Evolutionary conservation across 2,329 filamentous ascomycete species (phyloP), one percentile per base, ranked within the genome.

Genomic region (Ophiostoma tasmaniense): DNA sequence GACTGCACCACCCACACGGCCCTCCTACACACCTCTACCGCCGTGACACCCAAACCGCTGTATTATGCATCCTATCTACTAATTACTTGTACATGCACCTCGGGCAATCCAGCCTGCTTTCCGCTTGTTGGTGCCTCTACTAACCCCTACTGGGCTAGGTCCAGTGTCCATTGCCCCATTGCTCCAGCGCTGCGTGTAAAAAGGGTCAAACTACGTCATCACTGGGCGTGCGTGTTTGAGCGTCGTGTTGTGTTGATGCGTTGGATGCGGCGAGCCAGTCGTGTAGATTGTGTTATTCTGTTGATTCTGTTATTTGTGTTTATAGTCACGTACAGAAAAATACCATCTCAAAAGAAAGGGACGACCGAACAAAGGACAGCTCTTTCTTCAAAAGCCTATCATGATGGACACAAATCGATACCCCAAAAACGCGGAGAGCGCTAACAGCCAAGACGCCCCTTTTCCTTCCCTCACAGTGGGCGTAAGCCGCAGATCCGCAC

Each of bases 391-490:
- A 13, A 25, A 55, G 50, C 50, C 50, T 25, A 7, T 55, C 50
- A 52, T n/a, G 5, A 45, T 55, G 25, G 50, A 6, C 22, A 10
- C n/a, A 25, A 11, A 55, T 4, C 6, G 11, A 28, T 14, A 25
- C 35, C 8, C 28, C 11, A 37, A 6, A 30, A 67, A 65, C 66
- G 62, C 67, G 68, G 68, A 70, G 68, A 67, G 64, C 68, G 45
- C 68, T 70, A 70, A 66, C 20, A 64, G 30, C 45, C 45, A 70
- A 64, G 61, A 45, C 45, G 33, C 50, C 66, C 68, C 66, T 66
- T 67, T 66, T 66, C 42, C 45, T 66, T 61, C 42, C 28, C 28
- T 37, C 62, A 66, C 69, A 61, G 66, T 70, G 14, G 4, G 6
- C 20, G n/a, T n/a, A 22, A 13, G 33, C 25, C 2, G 25, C 3